A percentile compares a stretch with the other conserved stretches of the same genome.
Evolutionary conservation across 176 grass and related monocot species (phyloP).

Genomic region (Pontederia crassipes): DNA sequence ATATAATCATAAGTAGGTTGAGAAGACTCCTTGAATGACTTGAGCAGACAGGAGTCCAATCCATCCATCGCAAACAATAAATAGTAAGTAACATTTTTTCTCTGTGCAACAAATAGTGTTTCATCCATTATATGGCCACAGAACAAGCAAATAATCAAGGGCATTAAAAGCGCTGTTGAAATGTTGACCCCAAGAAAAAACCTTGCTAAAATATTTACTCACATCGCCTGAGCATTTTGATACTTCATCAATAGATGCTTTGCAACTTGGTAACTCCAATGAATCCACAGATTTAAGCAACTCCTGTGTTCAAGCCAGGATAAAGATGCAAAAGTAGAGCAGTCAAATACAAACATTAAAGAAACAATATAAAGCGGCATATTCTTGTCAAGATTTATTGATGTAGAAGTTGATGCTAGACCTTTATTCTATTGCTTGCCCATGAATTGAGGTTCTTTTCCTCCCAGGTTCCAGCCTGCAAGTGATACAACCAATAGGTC

Average conservation of each 20-base stretch:
- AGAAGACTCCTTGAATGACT: too few species aligned
- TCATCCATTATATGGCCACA: too few species aligned
- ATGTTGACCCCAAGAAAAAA: background rate
- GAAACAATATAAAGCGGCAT: background rate
- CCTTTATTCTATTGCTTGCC: conserved; percentile 76
- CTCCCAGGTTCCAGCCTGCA: conserved; percentile 96
- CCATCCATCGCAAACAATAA: background rate
- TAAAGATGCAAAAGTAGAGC: background rate
- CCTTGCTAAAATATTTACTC: conserved; percentile 21
- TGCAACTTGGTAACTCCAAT: conserved; percentile 59
- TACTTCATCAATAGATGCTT: conserved; percentile 66
- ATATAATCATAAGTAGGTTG: too few species aligned
- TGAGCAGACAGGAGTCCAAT: too few species aligned
- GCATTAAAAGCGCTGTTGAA: background rate
- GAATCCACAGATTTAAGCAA: conserved; percentile 55
- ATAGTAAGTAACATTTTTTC: background rate
- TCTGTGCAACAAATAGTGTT: background rate
- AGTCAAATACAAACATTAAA: background rate
- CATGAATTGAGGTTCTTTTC: conserved; percentile 97
- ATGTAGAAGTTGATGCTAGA: background rate
- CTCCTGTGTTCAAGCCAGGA: conserved; percentile 31
- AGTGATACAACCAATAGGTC: background rate
- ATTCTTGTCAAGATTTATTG: background rate
- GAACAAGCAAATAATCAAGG: background rate
- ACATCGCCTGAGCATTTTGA: conserved; percentile 82